Conservation (phyloP, 352 stramenopile species). For the Elongisporangium prolatum region DNA sequence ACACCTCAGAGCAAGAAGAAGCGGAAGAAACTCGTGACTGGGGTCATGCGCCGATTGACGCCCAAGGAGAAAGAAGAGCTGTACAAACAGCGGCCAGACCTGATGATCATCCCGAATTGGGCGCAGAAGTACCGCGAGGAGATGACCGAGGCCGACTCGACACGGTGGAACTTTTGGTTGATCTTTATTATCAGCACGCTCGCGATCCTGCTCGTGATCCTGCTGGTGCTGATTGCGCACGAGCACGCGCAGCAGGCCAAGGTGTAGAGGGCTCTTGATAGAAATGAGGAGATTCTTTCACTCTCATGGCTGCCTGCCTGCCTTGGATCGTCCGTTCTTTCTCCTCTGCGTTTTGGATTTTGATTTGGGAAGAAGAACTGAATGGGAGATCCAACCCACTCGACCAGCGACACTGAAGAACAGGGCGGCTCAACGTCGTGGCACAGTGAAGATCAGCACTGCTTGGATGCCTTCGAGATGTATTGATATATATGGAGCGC, state of each 20-base stretch:
- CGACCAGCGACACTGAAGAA: background rate
- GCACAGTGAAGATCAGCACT: background rate
- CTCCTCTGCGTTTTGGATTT: background rate
- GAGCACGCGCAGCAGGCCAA: slow-evolving; percentile 27
- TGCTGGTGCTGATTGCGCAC: slow-evolving; percentile 70
- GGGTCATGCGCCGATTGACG: slow-evolving; percentile 77
- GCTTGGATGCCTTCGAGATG: background rate
- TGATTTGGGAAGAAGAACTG: background rate
- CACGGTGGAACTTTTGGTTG: slow-evolving; percentile 75
- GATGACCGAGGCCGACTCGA: slow-evolving; percentile 59
- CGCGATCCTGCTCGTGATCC: slow-evolving; percentile 65
- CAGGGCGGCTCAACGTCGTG: background rate
- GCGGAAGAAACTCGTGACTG: slow-evolving; percentile 69
- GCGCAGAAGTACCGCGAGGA: slow-evolving; percentile 86
- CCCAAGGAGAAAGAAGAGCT: slow-evolving; percentile 82
- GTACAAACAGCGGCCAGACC: slow-evolving; percentile 70
- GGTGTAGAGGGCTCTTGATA: background rate
- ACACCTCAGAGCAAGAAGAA: slow-evolving; percentile 75
- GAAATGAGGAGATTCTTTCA: background rate
- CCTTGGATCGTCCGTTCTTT: no score
- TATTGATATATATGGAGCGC: background rate
- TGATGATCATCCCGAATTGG: slow-evolving; percentile 88
- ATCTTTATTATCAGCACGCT: slow-evolving; percentile 68
- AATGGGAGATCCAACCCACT: background rate
- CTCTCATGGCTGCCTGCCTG: background rate